Conservation (phyloP, 169 alveolate genomes). For the Eimeria tenella region DNA sequence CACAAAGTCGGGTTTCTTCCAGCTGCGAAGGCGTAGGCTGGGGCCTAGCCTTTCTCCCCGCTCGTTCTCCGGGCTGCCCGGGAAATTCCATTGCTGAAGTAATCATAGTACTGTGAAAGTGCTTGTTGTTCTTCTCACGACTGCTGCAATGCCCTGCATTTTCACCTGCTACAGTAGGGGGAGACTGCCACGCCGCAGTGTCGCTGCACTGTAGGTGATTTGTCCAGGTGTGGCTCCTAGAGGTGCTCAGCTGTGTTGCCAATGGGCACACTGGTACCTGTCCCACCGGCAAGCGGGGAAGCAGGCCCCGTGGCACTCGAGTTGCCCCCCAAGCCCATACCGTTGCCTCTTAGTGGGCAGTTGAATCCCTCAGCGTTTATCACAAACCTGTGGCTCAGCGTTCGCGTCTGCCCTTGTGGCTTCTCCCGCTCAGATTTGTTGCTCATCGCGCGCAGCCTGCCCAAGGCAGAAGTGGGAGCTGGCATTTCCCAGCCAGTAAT, state of each 20-base stretch:
- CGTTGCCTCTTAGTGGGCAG: conserved; percentile 50
- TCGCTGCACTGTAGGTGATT: too few species aligned
- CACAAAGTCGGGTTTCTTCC: too few species aligned
- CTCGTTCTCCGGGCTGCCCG: too few species aligned
- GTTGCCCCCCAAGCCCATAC: conserved; percentile 61
- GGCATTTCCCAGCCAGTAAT: conserved; percentile 59
- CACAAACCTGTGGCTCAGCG: conserved; percentile 72
- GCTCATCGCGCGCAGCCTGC: conserved; percentile 77
- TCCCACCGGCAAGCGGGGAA: conserved; percentile 62
- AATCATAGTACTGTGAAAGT: too few species aligned
- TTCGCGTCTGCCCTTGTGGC: conserved; percentile 30
- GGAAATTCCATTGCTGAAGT: too few species aligned
- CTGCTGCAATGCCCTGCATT: too few species aligned
- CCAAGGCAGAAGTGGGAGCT: conserved; percentile 34
- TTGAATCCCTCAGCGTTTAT: conserved; percentile 66
- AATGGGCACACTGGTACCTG: conserved; percentile 47
- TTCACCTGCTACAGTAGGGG: too few species aligned
- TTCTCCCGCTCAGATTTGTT: conserved; percentile 47
- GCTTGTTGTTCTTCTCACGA: too few species aligned
- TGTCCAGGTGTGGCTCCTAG: too few species aligned
- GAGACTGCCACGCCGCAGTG: too few species aligned
- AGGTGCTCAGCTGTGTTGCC: not conserved
- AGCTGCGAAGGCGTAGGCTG: too few species aligned
- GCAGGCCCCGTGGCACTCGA: conserved; percentile 64
- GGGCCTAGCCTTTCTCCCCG: too few species aligned